Evolutionary conservation across 371 early-diverging fungal species (phyloP).

Genomic region (Aphelidium insulamus): DNA sequence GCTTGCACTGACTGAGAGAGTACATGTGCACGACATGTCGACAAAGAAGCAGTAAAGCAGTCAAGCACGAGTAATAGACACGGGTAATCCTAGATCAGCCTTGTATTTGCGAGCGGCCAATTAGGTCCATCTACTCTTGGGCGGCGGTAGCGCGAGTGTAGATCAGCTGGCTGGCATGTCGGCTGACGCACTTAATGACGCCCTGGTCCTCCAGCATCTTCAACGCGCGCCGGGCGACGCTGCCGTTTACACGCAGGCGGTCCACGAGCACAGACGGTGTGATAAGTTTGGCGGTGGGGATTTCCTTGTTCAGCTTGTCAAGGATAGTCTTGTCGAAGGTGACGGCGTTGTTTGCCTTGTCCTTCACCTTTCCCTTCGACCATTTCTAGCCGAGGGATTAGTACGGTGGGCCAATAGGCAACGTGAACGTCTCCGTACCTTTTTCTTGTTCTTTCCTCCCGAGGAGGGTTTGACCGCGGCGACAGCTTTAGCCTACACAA

Average conservation of each 20-base stretch:
- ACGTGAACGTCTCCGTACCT: slow-evolving; percentile 15
- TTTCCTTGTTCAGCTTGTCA: slow-evolving; percentile 92
- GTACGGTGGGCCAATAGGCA: background rate
- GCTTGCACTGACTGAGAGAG: no score
- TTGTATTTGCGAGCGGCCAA: no score
- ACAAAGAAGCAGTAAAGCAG: no score
- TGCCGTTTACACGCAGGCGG: slow-evolving; percentile 91
- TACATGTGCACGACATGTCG: no score
- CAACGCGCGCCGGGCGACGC: slow-evolving; percentile 85
- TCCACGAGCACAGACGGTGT: slow-evolving; percentile 93
- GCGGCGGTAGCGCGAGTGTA: no score
- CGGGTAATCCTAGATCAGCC: no score
- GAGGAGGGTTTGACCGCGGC: slow-evolving; percentile 42
- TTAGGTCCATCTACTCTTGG: no score
- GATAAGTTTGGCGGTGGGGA: slow-evolving; percentile 95
- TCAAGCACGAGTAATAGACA: no score
- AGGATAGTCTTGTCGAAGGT: slow-evolving; percentile 72
- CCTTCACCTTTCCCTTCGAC: slow-evolving; percentile 90
- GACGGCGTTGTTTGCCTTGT: slow-evolving; percentile 91
- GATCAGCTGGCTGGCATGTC: slow-evolving; percentile 79
- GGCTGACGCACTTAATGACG: slow-evolving; percentile 66
- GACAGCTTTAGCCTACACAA: slow-evolving; percentile 36
- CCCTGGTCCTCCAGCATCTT: slow-evolving; percentile 76
- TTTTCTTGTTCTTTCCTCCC: slow-evolving; percentile 76
- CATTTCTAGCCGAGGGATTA: slow-evolving; percentile 42